Conservation (phyloP, 768 basidiomycete genomes). For the Podaxis mareebaensis region DNA sequence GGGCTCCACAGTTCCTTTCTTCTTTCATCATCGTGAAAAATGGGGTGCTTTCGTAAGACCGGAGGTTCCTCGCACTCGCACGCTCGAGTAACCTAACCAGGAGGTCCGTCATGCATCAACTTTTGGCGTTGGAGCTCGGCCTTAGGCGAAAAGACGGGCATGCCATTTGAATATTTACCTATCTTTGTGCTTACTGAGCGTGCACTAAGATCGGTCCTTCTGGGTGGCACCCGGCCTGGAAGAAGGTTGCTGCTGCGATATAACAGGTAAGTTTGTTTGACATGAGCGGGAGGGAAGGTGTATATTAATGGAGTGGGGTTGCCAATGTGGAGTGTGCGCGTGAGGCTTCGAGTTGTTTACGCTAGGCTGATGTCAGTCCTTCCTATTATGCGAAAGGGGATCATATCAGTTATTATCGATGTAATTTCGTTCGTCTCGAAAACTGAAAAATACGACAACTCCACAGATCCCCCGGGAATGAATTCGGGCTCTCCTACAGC, state of each 20-base stretch:
- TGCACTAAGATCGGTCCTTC: too few species aligned
- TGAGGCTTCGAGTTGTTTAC: neutral
- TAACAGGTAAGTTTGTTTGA: neutral
- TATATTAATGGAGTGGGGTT: neutral
- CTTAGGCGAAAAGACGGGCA: neutral
- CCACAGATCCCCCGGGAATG: neutral
- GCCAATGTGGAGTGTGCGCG: neutral
- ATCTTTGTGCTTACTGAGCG: too few species aligned
- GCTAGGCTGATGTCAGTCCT: neutral
- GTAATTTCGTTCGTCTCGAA: neutral
- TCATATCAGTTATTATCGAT: neutral
- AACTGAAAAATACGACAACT: neutral
- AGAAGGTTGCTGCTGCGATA: neutral
- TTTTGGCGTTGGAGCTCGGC: neutral
- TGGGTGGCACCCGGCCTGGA: neutral
- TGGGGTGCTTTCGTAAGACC: conserved; percentile 3
- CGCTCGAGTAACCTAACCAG: neutral
- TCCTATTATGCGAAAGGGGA: neutral
- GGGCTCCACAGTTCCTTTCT: neutral
- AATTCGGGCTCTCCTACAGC: neutral
- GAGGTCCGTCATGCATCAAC: neutral
- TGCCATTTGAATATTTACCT: too few species aligned
- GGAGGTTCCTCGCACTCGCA: neutral
- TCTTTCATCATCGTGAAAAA: neutral
- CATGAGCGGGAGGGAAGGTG: neutral